These are phyloP conservation scores for Aspergillus campestris DNA, from an alignment of 495 filamentous ascomycete species.

Conservation along the genomic window DNA sequence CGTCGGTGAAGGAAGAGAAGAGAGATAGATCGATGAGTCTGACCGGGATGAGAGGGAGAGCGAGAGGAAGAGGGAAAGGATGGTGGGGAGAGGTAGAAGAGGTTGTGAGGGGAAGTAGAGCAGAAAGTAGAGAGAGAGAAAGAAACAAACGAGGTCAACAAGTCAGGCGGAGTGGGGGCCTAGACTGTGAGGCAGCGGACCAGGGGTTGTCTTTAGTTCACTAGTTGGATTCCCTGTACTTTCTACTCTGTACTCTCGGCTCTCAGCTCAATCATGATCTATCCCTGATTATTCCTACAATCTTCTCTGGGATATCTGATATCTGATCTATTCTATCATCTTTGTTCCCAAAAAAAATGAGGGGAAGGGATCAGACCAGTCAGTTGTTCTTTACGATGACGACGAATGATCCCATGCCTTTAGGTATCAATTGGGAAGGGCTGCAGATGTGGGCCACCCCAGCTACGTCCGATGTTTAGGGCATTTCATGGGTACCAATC, in stretches of 20 bases:
- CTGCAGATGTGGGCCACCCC: conserved; percentile 10
- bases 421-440: conserved; percentile 13
- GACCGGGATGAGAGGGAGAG: conserved; percentile 1
- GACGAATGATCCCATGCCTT: conserved; percentile 9
- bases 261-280: too few species aligned
- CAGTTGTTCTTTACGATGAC: conserved; percentile 10
- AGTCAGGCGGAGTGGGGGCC: background rate
- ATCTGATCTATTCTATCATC: too few species aligned
- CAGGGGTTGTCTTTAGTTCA: too few species aligned
- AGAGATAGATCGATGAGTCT: conserved; percentile 3
- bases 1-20: background rate
- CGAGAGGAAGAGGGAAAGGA: conserved; percentile 1
- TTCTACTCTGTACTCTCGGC: too few species aligned
- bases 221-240: too few species aligned
- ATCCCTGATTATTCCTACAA: too few species aligned
- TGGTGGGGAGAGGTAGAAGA: conserved; percentile 16
- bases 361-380: conserved; percentile 8
- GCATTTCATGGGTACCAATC: background rate
- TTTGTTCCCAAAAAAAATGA: too few species aligned
- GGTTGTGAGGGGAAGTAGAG: conserved; percentile 1
- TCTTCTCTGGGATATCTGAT: too few species aligned
- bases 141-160: too few species aligned
- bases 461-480: conserved; percentile 5
- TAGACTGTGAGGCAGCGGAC: too few species aligned
- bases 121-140: background rate